Conservation (phyloP, 1,284 basidiomycete genomes). For the Pseudozyma sp. region DNA sequence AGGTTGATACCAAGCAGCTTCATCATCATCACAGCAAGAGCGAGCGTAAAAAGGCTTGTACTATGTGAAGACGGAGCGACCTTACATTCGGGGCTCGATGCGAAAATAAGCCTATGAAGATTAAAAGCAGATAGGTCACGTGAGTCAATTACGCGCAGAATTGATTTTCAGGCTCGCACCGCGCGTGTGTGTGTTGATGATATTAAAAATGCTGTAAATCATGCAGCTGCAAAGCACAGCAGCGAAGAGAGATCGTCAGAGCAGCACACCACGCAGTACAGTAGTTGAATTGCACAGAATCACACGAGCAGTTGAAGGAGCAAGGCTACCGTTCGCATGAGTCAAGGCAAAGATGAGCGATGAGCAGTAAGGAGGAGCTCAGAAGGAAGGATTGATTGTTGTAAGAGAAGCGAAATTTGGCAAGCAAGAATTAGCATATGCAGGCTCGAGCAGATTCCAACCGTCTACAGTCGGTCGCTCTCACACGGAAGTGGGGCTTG, state of each 20-base stretch:
- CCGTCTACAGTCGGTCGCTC: not conserved
- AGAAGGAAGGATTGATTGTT: too few relatives aligned
- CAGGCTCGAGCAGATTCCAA: not conserved
- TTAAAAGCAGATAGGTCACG: not conserved
- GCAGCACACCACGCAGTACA: not conserved
- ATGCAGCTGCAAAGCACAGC: not conserved
- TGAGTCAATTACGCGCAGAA: not conserved
- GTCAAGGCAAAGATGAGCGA: not conserved
- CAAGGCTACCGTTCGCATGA: too few relatives aligned
- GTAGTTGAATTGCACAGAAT: not conserved
- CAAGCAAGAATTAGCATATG: not conserved
- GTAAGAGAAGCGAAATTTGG: not conserved
- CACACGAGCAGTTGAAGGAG: too few relatives aligned
- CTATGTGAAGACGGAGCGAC: not conserved
- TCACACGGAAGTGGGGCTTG: not conserved
- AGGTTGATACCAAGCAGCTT: too few relatives aligned
- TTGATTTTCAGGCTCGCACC: not conserved
- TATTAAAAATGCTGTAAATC: not conserved
- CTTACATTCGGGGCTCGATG: not conserved
- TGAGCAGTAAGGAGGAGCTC: too few relatives aligned
- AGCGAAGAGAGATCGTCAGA: not conserved
- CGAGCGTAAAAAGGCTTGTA: too few relatives aligned
- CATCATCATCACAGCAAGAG: too few relatives aligned
- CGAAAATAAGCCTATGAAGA: not conserved
- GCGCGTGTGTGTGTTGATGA: conserved; percentile 9